A percentile compares a stretch with the other conserved stretches of the same genome.
Conservation (phyloP, 108 stramenopile species). For the Nannochloropsis oceanica region DNA sequence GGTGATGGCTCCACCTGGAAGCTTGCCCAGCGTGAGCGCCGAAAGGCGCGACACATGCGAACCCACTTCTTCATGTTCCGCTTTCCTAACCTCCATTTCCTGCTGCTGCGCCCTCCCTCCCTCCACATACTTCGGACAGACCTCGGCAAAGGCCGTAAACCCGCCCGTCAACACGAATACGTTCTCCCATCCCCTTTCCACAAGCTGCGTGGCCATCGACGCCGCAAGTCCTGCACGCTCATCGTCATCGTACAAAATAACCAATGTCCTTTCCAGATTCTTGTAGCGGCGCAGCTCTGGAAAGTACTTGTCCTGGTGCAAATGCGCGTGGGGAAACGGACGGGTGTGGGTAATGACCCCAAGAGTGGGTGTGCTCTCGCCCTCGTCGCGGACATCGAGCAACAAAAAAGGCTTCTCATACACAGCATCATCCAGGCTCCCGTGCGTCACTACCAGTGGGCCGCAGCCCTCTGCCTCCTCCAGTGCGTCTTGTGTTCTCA, state of each 20-base stretch:
- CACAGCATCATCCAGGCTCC: background rate
- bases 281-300: constrained; percentile 30
- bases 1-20: too few relatives aligned
- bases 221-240: constrained; percentile 5
- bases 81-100: background rate
- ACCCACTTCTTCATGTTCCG: background rate
- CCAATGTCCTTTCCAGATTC: constrained; percentile 25
- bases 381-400: background rate
- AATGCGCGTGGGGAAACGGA: background rate
- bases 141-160: constrained; percentile 5
- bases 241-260: constrained; percentile 32
- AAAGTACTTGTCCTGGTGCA: constrained; percentile 26
- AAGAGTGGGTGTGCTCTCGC: background rate
- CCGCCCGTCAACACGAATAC: constrained; percentile 28
- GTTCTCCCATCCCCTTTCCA: constrained; percentile 33
- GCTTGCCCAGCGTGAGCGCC: too few relatives aligned
- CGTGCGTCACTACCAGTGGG: background rate
- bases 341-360: background rate
- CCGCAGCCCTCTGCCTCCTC: background rate
- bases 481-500: background rate
- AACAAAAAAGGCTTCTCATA: background rate
- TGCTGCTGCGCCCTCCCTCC: background rate
- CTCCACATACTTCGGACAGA: constrained; percentile 21
- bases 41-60: too few relatives aligned
- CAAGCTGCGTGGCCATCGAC: constrained; percentile 9